These are phyloP conservation scores for Spironucleus salmonicida DNA, from an alignment of 208 protist genomes.

Conservation along the genomic window DNA sequence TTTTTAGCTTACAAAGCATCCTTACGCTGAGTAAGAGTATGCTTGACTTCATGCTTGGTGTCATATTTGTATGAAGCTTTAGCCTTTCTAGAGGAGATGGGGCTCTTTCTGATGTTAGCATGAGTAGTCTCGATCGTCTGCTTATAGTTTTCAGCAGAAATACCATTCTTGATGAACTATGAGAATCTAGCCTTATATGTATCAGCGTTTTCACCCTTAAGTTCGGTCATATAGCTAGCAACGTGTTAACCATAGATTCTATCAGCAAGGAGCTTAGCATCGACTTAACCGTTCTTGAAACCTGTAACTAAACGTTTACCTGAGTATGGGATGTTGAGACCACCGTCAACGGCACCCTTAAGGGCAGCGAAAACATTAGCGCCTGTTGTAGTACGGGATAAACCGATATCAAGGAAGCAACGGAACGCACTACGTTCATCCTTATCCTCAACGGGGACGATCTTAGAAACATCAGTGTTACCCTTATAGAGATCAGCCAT, in stretches of 20 bases:
- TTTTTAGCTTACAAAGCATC: no score
- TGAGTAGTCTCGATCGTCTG: no score
- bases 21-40: no score
- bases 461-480: constrained; percentile 62
- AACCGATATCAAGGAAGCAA: constrained; percentile 82
- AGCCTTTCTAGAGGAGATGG: no score
- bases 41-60: no score
- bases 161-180: constrained; percentile 68
- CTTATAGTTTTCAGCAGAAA: no score
- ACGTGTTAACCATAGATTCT: constrained; percentile 91
- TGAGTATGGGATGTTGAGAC: constrained; percentile 81
- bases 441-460: constrained; percentile 57
- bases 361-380: constrained; percentile 66
- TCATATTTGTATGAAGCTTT: no score
- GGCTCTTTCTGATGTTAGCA: no score
- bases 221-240: constrained; percentile 82
- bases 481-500: constrained; percentile 78
- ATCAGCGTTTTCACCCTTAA: constrained; percentile 75
- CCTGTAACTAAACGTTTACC: constrained; percentile 74
- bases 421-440: constrained; percentile 74
- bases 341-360: constrained; percentile 87
- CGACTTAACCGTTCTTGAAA: constrained; percentile 65
- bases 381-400: constrained; percentile 82
- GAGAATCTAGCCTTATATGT: constrained; percentile 75
- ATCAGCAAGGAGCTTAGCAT: constrained; percentile 58